Evolutionary conservation across 108 stramenopile genomes (phyloP), one percentile per base, ranked within the genome.

Genomic region (Schizochytrium sp.): DNA sequence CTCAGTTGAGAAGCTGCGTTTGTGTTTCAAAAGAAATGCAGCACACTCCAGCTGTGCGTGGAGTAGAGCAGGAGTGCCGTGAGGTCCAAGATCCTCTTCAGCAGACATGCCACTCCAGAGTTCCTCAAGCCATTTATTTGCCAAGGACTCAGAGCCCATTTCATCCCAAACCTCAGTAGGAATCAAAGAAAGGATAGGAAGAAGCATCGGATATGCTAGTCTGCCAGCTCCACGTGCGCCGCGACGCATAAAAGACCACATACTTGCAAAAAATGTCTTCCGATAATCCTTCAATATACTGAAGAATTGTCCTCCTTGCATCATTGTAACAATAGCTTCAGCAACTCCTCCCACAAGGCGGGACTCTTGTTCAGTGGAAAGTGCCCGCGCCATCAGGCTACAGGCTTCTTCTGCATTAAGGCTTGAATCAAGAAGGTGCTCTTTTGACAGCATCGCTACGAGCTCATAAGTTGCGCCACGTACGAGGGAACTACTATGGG

Each of bases 121-220:
- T 28, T 83, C 76, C 47, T 83, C 76, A 2, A 83, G 47, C 76
- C 5, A 83, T 42, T 83, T 83, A 28, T 83, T 55, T 38, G 50
- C 53, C 15, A 83, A 40, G 10, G 49, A n/a, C 76, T 83, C 76
- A 53, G 50, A 38, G 15, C 53, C 76, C 10, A 55, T n/a, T n/a
- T 83, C 50, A 0, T 49, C 47, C 47, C 47, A 83, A 10, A 83
- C 76, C 10, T 49, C 28, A 17, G 47, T 53, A 19, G 76, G 76
- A 83, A 83, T 55, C 15, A 83, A 53, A 47, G 76, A 83, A 5
- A 83, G 47, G 50, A 83, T 83, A 10, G 76, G 76, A 10, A 83
- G 76, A 5, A 55, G 47, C 50, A 49, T 55, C 12, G 76, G 76
- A 42, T 83, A 83, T 53, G 53, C 76, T 13, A 17, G 2, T n/a